These are phyloP conservation scores for Kazachstania psychrophila DNA, from an alignment of 805 yeast species.

Conservation along the genomic window DNA sequence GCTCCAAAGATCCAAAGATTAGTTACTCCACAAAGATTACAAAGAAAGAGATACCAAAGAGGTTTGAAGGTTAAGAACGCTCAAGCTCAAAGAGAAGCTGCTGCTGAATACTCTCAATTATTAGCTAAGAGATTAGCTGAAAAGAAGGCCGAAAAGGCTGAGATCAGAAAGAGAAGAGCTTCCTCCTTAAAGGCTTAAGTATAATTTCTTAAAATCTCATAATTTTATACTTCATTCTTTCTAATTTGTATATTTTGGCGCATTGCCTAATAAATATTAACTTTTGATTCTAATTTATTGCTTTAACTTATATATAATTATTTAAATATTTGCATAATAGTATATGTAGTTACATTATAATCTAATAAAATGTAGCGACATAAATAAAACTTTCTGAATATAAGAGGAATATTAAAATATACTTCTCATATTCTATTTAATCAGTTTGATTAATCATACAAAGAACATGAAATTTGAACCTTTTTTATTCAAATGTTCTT, in stretches of 20 bases:
- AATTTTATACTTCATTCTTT: conserved; percentile 11
- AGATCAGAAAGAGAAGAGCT: conserved; percentile 99
- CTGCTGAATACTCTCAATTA: conserved; percentile 99
- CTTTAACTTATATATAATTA: neutral
- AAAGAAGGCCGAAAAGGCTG: conserved; percentile 97
- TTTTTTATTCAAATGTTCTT: conserved; percentile 1
- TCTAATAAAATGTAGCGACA: no score
- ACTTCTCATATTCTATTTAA: no score
- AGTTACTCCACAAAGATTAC: conserved; percentile 97
- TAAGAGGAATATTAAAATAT: no score
- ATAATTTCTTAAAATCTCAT: conserved; percentile 7
- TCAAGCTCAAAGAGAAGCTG: conserved; percentile 99
- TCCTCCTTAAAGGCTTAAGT: conserved; percentile 87
- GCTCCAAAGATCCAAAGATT: conserved; percentile 99
- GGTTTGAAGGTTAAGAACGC: conserved; percentile 93
- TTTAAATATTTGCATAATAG: neutral
- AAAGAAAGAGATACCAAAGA: conserved; percentile 96
- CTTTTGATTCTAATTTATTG: conserved; percentile 4
- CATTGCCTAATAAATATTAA: conserved; percentile 9
- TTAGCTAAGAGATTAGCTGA: conserved; percentile 97
- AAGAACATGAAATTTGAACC: no score
- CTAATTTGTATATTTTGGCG: conserved; percentile 16
- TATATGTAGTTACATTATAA: no score
- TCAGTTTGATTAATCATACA: no score
- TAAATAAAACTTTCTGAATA: no score